phyloP scores from a whole-genome alignment of 106 monocot genomes.

The Apostasia ramifera region DNA sequence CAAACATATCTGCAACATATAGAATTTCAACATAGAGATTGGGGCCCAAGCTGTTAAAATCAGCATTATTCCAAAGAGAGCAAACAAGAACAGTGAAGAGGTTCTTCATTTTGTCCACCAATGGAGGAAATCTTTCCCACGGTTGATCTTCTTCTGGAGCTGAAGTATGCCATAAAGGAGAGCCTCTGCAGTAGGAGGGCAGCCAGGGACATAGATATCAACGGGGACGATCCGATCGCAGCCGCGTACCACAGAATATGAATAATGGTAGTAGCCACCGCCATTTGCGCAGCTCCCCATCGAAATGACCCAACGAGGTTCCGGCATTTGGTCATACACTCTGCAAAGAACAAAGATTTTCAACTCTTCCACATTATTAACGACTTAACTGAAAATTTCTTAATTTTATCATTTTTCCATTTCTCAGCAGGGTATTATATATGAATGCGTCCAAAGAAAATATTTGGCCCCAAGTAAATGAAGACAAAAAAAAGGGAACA shows the following conservation, averaged over 20 bases:
- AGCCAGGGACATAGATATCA: slow-evolving; percentile 97
- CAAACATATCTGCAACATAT: too few relatives aligned
- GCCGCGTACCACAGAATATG: slow-evolving; percentile 97
- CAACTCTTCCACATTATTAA: too few relatives aligned
- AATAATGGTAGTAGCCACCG: slow-evolving; percentile 97
- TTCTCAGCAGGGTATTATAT: too few relatives aligned
- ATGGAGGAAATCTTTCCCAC: slow-evolving; percentile 85
- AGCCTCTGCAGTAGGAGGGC: slow-evolving; percentile 96
- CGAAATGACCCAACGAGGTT: slow-evolving; percentile 97
- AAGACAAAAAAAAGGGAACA: too few relatives aligned
- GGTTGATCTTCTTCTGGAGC: slow-evolving; percentile 98
- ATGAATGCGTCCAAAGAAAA: too few relatives aligned
- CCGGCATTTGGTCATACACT: slow-evolving; percentile 99
- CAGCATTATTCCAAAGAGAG: too few relatives aligned
- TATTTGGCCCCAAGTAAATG: too few relatives aligned
- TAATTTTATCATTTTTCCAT: too few relatives aligned
- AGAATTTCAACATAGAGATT: too few relatives aligned
- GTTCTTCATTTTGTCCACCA: slow-evolving; percentile 90
- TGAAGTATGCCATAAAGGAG: slow-evolving; percentile 91
- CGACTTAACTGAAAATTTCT: too few relatives aligned
- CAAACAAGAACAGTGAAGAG: too few relatives aligned
- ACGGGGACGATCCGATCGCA: slow-evolving; percentile 98
- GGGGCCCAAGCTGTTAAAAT: too few relatives aligned
- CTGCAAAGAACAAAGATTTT: slow-evolving; percentile 33
- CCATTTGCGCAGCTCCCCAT: slow-evolving; percentile 99